Conservation (phyloP, 2,329 filamentous ascomycete genomes). For the Atkinsonella hypoxylon region DNA sequence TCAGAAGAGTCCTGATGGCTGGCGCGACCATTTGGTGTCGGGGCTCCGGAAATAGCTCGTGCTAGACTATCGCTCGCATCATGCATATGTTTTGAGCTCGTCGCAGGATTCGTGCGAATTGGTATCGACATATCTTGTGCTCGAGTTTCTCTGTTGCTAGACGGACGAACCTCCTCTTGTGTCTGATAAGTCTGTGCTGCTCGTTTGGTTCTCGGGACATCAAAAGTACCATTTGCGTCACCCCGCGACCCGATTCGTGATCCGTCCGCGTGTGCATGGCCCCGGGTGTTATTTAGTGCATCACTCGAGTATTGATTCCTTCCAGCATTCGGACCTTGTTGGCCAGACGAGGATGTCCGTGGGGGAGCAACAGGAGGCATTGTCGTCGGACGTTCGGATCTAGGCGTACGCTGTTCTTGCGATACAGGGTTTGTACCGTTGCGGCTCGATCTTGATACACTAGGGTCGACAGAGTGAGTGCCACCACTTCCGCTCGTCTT, state of each 20-base stretch:
- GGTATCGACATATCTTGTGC: conserved; percentile 28
- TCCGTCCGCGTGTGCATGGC: conserved; percentile 25
- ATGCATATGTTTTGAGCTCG: conserved; percentile 47
- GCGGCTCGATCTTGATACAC: conserved; percentile 35
- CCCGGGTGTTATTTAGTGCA: conserved; percentile 29
- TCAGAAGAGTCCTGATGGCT: conserved; percentile 16
- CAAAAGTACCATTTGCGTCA: conserved; percentile 17
- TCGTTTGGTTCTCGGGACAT: conserved; percentile 21
- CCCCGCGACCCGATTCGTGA: conserved; percentile 22
- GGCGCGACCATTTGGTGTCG: conserved; percentile 18
- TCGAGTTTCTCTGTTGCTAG: conserved; percentile 28
- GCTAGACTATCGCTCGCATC: conserved; percentile 73
- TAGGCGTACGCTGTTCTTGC: conserved; percentile 29
- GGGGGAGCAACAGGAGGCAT: conserved; percentile 60
- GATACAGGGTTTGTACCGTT: conserved; percentile 29
- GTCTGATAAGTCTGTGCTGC: conserved; percentile 13
- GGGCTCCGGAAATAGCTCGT: conserved; percentile 43
- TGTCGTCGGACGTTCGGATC: conserved; percentile 42
- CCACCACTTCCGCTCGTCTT: conserved; percentile 39
- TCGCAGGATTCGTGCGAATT: conserved; percentile 29
- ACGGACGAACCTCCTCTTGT: conserved; percentile 29
- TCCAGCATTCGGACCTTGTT: conserved; percentile 30
- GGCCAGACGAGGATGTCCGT: conserved; percentile 70
- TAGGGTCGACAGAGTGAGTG: conserved; percentile 21
- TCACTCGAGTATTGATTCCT: conserved; percentile 34